phyloP scores from a whole-genome alignment of 2,329 filamentous ascomycete genomes.

The Diaporthe sp. region DNA sequence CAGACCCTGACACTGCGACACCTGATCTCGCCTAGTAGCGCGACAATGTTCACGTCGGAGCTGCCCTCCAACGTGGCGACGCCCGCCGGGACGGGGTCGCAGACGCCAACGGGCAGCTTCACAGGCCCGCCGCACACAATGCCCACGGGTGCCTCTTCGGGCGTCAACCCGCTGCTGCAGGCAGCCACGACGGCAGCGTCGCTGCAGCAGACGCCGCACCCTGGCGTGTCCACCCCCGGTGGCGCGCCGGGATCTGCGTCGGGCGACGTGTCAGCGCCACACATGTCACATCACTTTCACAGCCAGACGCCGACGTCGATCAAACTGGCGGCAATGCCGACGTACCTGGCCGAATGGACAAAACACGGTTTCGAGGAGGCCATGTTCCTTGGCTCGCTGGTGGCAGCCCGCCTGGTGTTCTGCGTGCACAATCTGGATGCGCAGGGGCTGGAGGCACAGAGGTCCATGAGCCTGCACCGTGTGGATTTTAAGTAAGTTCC shows the following conservation, averaged over 20 bases:
- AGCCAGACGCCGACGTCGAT: conserved; percentile 86
- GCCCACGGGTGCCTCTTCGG: conserved; percentile 53
- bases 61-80: conserved; percentile 95
- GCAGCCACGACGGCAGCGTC: conserved; percentile 86
- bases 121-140: conserved; percentile 70
- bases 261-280: conserved; percentile 55
- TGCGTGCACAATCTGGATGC: conserved; percentile 72
- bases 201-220: conserved; percentile 57
- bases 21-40: conserved; percentile 90
- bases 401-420: conserved; percentile 77
- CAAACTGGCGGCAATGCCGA: conserved; percentile 82
- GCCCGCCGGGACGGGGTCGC: conserved; percentile 88
- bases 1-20: conserved; percentile 85
- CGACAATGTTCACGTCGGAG: conserved; percentile 97
- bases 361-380: conserved; percentile 85
- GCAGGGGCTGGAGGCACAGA: conserved; percentile 65
- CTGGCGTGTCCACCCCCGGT: conserved; percentile 56
- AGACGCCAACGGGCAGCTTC: conserved; percentile 82
- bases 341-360: conserved; percentile 93
- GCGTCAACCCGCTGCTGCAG: conserved; percentile 90
- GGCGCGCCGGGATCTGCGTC: conserved; percentile 54
- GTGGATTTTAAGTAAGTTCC: conserved; percentile 72
- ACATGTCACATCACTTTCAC: conserved; percentile 66
- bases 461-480: conserved; percentile 69
- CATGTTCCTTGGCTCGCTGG: conserved; percentile 88